A percentile compares a stretch with the other conserved stretches of the same genome.
These are phyloP conservation scores for Notholithocarpus densiflorus DNA, from an alignment of 306 rosid genomes.

Conservation along the genomic window DNA sequence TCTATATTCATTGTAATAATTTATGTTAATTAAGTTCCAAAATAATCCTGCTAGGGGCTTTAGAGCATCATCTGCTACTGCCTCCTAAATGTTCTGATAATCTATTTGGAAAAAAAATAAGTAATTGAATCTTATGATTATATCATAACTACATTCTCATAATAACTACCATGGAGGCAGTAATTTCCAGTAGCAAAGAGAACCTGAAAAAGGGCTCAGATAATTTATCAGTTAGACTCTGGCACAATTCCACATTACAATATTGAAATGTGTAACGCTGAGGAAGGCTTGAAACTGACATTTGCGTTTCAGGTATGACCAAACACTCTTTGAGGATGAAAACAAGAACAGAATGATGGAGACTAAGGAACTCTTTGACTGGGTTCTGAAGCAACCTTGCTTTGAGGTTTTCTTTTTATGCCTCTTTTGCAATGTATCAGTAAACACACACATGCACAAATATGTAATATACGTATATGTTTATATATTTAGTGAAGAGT, in stretches of 20 bases:
- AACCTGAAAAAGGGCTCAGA: background rate
- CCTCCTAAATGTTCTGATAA: background rate
- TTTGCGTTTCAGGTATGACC: constrained; percentile 77
- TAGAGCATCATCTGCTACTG: background rate
- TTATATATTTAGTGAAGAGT: background rate
- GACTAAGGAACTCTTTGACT: constrained; percentile 91
- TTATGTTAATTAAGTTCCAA: background rate
- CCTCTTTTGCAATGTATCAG: background rate
- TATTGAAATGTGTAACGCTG: constrained; percentile 16
- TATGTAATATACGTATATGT: background rate
- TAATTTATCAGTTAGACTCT: background rate
- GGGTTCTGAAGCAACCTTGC: constrained; percentile 96
- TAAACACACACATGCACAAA: background rate
- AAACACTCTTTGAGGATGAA: constrained; percentile 96
- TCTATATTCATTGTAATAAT: background rate
- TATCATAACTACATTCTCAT: background rate
- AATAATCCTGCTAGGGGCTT: background rate
- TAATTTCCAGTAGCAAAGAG: background rate
- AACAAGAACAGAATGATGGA: constrained; percentile 93
- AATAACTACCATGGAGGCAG: background rate
- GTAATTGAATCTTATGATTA: background rate
- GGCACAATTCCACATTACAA: constrained; percentile 1
- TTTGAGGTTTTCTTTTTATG: constrained; percentile 67
- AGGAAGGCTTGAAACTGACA: constrained; percentile 13
- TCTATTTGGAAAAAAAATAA: background rate